Base-by-base conservation (phyloP, 2,329 filamentous ascomycete genomes). In the Botrytis deweyae region DNA sequence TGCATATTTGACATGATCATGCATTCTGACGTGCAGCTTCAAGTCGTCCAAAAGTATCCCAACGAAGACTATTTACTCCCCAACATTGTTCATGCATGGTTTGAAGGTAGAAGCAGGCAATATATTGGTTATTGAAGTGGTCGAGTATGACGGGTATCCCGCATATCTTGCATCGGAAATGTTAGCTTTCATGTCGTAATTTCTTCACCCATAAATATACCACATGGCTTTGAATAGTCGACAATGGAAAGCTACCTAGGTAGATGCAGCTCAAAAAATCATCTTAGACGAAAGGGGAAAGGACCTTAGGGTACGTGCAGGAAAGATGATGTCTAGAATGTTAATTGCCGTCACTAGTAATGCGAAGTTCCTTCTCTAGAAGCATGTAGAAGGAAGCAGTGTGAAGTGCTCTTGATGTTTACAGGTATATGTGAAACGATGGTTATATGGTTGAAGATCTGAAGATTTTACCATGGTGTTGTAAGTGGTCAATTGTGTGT, bases 341-440 rank as follows among this genome's bases (percentile, higher is more conserved):
- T 49, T 33, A 2, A 58, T 58, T 58, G 66, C 66, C 66, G 66
- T 68, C 12, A 36, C 66, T 68, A 68, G 49, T 33, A 6, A 68
- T 58, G 49, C 66, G 29, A 58, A 29, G 33, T 18, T 29, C 49
- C 49, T 68, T 58, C 58, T 68, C 66, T 58, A 29, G 49, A 68
- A 58, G 18, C 36, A 40, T 22, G 10, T 22, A 42, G 49, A n/a
- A 58, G 20, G 49, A 52, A 58, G 66, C 14, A 6, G 66, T 14
- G 25, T 42, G 18, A 68, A 25, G 36, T 16, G 9, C 4, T 33
- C 16, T 33, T 22, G 25, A 42, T 9, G 1, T 68, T 55, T 22
- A 52, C 25, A 29, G 25, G 25, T 68, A 42, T n/a, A 16, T 16
- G 9, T 55, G 10, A 25, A 29, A 52, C 1, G n/a, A 16, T 33